A percentile compares a stretch with the other conserved stretches of the same genome.
phyloP scores from a whole-genome alignment of 139 green algal genomes.

The Coccomyxa sp. region DNA sequence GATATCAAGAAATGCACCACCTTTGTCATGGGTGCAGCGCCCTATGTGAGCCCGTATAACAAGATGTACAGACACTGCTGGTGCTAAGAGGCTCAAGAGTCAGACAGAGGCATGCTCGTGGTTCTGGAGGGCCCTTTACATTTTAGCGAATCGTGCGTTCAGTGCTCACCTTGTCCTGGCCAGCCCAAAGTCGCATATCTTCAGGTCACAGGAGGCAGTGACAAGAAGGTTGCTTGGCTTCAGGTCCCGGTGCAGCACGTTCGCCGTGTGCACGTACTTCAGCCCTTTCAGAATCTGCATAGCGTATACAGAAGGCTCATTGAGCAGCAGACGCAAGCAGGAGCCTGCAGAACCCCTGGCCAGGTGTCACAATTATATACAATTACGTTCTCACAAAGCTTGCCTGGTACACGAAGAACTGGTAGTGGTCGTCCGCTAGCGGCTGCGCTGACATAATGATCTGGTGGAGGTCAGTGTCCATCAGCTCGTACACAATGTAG shows the following conservation, averaged over 20 bases:
- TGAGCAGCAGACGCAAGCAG: no score
- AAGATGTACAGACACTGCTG: not conserved
- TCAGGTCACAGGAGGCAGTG: constrained; percentile 96
- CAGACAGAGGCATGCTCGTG: no score
- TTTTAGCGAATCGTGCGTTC: no score
- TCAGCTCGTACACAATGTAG: constrained; percentile 89
- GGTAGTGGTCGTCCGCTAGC: constrained; percentile 95
- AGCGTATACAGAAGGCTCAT: not conserved
- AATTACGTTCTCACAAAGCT: not conserved
- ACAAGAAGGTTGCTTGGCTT: constrained; percentile 97
- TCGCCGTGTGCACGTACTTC: constrained; percentile 88
- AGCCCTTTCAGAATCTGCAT: constrained; percentile 79
- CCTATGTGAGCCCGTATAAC: not conserved
- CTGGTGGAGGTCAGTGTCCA: constrained; percentile 99
- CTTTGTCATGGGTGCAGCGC: not conserved
- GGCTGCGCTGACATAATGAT: constrained; percentile 94
- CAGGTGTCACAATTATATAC: no score
- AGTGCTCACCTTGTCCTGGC: constrained; percentile 64
- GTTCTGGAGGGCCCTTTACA: no score
- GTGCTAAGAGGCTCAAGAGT: no score
- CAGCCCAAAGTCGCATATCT: constrained; percentile 98
- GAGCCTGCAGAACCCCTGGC: no score
- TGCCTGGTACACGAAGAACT: constrained; percentile 99
- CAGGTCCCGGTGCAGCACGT: constrained; percentile 93
- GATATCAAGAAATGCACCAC: not conserved